Percentiles rank a stretch among this genome's conserved stretches.
These are phyloP conservation scores for Aspergillus sclerotiicarbonarius DNA, from an alignment of 495 filamentous ascomycete genomes.

Conservation along the genomic window DNA sequence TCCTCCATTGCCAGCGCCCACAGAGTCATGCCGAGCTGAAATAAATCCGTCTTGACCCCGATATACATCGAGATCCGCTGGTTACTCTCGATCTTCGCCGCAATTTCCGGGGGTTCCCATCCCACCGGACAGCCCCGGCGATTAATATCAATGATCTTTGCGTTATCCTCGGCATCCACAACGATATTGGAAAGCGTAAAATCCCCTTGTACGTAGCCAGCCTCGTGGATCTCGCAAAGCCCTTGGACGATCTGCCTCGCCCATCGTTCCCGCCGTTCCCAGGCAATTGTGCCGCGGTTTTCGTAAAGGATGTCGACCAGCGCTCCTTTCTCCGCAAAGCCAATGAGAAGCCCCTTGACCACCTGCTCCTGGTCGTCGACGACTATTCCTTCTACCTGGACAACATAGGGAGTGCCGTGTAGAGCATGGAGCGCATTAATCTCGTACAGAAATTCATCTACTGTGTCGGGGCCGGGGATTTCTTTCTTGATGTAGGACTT, in stretches of 20 bases:
- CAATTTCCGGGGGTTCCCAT: conserved; percentile 96
- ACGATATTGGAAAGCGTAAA: conserved; percentile 98
- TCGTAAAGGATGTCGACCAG: conserved; percentile 92
- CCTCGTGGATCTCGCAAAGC: conserved; percentile 89
- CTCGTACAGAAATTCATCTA: conserved; percentile 97
- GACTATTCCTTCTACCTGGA: conserved; percentile 84
- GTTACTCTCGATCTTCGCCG: conserved; percentile 80
- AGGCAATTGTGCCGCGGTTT: conserved; percentile 59
- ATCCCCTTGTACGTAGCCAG: conserved; percentile 95
- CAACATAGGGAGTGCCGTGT: conserved; percentile 70
- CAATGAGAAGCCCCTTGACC: conserved; percentile 90
- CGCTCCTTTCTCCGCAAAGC: conserved; percentile 82
- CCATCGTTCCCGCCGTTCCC: conserved; percentile 82
- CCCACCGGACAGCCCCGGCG: conserved; percentile 91
- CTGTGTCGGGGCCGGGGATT: conserved; percentile 92
- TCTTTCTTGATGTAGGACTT: conserved; percentile 91
- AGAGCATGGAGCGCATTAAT: conserved; percentile 88
- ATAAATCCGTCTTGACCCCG: conserved; percentile 95
- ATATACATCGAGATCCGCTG: conserved; percentile 98
- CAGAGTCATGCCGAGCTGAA: conserved; percentile 93
- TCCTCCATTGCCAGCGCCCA: conserved; percentile 86
- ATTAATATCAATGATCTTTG: conserved; percentile 98
- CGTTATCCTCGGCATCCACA: conserved; percentile 78
- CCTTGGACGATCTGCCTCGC: conserved; percentile 89
- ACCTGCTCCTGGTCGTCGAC: conserved; percentile 71